These are phyloP conservation scores for Dicorynia guianensis DNA, from an alignment of 306 rosid species.

Conservation along the genomic window DNA sequence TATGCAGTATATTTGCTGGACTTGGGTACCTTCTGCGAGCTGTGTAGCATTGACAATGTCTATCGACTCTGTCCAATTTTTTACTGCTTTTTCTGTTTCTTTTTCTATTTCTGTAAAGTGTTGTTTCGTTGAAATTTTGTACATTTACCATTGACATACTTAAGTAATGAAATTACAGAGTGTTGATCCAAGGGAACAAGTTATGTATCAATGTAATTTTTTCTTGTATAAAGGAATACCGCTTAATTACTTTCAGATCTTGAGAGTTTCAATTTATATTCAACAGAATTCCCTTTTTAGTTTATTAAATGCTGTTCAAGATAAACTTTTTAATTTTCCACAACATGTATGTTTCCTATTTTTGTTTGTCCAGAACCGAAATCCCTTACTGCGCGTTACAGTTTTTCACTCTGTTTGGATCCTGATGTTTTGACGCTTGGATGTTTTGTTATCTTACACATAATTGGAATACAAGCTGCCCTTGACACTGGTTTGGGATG, in stretches of 20 bases:
- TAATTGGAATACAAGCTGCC: neutral
- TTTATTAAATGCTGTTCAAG: neutral
- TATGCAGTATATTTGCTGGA: conserved; percentile 14
- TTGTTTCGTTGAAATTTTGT: neutral
- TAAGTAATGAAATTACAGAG: conserved; percentile 25
- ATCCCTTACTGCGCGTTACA: neutral
- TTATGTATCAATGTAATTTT: conserved; percentile 28
- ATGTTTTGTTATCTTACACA: neutral
- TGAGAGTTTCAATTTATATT: conserved; percentile 7
- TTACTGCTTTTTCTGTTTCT: neutral
- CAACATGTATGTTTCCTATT: neutral
- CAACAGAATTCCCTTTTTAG: conserved; percentile 15
- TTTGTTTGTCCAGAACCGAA: neutral
- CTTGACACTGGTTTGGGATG: neutral
- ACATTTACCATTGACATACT: conserved; percentile 26
- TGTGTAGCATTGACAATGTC: neutral
- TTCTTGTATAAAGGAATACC: conserved; percentile 35
- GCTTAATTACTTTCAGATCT: conserved; percentile 24
- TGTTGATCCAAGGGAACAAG: conserved; percentile 26
- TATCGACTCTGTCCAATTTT: neutral
- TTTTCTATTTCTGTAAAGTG: neutral
- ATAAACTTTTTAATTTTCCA: neutral
- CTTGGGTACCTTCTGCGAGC: neutral
- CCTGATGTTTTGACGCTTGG: neutral
- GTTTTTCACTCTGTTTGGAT: neutral